These are phyloP conservation scores for Monascus ruber DNA, from an alignment of 2,329 filamentous ascomycete species.

Conservation along the genomic window DNA sequence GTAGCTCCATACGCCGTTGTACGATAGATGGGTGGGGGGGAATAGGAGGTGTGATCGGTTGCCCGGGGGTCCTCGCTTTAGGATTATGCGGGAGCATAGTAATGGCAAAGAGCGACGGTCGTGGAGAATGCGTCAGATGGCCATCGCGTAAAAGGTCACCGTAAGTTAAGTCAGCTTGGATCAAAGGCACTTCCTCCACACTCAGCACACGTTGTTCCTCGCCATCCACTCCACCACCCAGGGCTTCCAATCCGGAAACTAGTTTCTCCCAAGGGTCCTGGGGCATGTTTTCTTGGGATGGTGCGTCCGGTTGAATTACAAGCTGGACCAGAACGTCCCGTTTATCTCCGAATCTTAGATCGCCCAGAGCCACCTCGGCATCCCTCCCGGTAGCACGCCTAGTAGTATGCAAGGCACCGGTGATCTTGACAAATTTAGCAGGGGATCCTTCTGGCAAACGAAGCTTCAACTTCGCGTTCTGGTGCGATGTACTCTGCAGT, in stretches of 20 bases:
- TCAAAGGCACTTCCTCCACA: constrained; percentile 86
- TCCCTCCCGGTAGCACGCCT: constrained; percentile 92
- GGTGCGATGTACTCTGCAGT: constrained; percentile 89
- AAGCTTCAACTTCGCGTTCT: constrained; percentile 93
- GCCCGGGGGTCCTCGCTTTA: constrained; percentile 47
- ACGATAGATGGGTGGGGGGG: constrained; percentile 92
- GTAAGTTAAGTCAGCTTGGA: constrained; percentile 89
- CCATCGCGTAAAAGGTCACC: constrained; percentile 88
- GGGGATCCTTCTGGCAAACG: constrained; percentile 90
- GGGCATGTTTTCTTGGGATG: constrained; percentile 69
- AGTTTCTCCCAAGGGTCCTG: constrained; percentile 97
- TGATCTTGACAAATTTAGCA: constrained; percentile 98
- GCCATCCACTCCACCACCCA: constrained; percentile 75
- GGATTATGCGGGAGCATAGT: constrained; percentile 70
- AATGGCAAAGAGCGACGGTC: constrained; percentile 84
- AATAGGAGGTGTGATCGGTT: constrained; percentile 61
- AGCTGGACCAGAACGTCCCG: constrained; percentile 87
- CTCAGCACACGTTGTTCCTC: constrained; percentile 75
- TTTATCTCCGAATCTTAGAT: constrained; percentile 92
- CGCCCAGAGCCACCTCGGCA: constrained; percentile 82
- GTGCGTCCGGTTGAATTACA: constrained; percentile 77
- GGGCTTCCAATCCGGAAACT: constrained; percentile 84
- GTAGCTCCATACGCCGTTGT: constrained; percentile 90
- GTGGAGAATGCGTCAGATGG: constrained; percentile 69
- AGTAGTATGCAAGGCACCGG: constrained; percentile 86